Conservation (phyloP, 495 filamentous ascomycete genomes). For the Lichenothelia convexa region DNA sequence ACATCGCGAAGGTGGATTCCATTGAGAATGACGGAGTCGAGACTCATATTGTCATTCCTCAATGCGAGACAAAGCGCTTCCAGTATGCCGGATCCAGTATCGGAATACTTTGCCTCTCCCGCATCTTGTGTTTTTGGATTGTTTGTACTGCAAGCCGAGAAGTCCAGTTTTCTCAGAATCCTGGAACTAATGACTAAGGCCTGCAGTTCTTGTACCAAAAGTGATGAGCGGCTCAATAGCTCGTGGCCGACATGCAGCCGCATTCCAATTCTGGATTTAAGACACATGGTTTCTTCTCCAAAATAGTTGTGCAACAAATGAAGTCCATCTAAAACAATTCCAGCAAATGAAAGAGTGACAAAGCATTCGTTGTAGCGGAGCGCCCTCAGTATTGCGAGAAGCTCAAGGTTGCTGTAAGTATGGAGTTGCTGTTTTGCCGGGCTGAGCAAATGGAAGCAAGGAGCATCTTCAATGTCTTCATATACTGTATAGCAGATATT, state of each 20-base stretch:
- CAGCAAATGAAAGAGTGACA: constrained; percentile 62
- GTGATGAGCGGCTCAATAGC: constrained; percentile 37
- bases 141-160: constrained; percentile 36
- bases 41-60: constrained; percentile 51
- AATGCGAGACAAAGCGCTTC: constrained; percentile 65
- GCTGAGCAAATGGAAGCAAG: constrained; percentile 64
- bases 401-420: constrained; percentile 52
- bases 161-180: constrained; percentile 42
- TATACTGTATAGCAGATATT: constrained; percentile 50
- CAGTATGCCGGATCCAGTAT: constrained; percentile 59
- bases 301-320: constrained; percentile 41
- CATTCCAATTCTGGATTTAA: constrained; percentile 37
- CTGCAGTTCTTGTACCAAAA: constrained; percentile 57
- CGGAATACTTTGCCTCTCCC: constrained; percentile 31
- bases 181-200: constrained; percentile 52
- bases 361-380: constrained; percentile 88
- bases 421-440: constrained; percentile 34
- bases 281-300: constrained; percentile 43
- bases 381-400: constrained; percentile 71
- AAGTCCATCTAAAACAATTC: constrained; percentile 50
- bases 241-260: constrained; percentile 36
- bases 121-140: constrained; percentile 29
- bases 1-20: constrained; percentile 70
- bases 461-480: constrained; percentile 57
- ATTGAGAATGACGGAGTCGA: constrained; percentile 63